These are phyloP conservation scores for Globisporangium megalacanthum DNA, from an alignment of 352 stramenopile genomes.

Conservation along the genomic window DNA sequence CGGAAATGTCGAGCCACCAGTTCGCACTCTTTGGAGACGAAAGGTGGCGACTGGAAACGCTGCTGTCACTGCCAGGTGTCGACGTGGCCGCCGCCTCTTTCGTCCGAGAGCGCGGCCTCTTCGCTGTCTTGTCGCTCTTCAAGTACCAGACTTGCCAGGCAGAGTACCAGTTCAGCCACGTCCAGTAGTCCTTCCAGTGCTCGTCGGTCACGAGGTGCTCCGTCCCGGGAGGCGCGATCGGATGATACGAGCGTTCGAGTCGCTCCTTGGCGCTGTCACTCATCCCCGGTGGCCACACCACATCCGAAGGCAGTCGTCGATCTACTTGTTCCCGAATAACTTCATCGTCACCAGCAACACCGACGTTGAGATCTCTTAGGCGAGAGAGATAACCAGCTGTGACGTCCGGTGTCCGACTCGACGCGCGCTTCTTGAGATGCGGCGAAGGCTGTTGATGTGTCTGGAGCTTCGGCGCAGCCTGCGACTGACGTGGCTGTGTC, in stretches of 20 bases:
- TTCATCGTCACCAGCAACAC: not conserved
- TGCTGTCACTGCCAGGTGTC: not conserved
- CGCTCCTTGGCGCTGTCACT: conserved; percentile 23
- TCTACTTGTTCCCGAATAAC: not conserved
- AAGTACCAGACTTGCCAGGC: conserved; percentile 65
- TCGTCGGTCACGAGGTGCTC: conserved; percentile 48
- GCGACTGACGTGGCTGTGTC: not conserved
- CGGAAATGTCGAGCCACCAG: conserved; percentile 12
- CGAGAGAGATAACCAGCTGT: too few species aligned
- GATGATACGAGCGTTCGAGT: conserved; percentile 20
- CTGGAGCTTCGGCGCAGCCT: not conserved
- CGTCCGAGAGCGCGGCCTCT: conserved; percentile 1
- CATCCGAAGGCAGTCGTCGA: not conserved
- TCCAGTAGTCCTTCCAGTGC: conserved; percentile 55
- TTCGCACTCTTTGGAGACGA: conserved; percentile 2
- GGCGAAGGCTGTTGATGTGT: not conserved
- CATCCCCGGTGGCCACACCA: conserved; percentile 57
- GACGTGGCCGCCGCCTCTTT: not conserved
- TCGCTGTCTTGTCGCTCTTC: conserved; percentile 19
- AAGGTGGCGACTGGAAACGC: not conserved
- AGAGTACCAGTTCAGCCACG: conserved; percentile 64
- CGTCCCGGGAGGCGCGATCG: conserved; percentile 37
- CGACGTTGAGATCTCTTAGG: too few species aligned
- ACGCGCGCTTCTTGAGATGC: not conserved
- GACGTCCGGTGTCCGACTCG: not conserved